Percentiles rank a stretch among this genome's conserved stretches.
phyloP scores from a whole-genome alignment of 257 asterid genomes.

The Fraxinus pennsylvanica region DNA sequence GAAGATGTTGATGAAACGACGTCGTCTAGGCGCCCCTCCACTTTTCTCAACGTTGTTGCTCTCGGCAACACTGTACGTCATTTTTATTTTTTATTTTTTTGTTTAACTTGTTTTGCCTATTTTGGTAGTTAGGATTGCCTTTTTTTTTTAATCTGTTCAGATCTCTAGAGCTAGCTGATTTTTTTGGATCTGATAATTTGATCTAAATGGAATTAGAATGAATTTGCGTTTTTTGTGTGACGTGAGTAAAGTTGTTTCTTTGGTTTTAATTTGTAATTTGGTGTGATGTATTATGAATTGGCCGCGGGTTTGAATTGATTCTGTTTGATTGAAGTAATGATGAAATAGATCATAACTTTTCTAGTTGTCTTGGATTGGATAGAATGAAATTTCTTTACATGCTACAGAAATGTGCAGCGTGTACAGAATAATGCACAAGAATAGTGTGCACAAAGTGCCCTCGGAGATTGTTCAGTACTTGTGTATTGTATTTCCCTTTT shows the following conservation, averaged over 20 bases:
- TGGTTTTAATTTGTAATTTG: background rate
- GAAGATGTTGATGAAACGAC: slow-evolving; percentile 86
- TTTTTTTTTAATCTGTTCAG: background rate
- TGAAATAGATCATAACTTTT: slow-evolving; percentile 24
- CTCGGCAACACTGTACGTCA: slow-evolving; percentile 79
- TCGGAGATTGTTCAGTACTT: background rate
- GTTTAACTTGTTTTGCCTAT: slow-evolving; percentile 16
- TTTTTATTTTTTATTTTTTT: background rate
- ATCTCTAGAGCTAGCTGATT: slow-evolving; percentile 25
- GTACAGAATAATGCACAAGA: slow-evolving; percentile 1
- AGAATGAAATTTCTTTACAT: slow-evolving; percentile 10
- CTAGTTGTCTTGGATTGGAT: slow-evolving; percentile 3
- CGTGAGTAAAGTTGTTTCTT: background rate
- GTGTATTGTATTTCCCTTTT: background rate
- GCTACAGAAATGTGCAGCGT: background rate
- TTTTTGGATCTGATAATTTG: slow-evolving; percentile 34
- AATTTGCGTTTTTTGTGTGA: background rate
- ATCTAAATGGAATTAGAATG: background rate
- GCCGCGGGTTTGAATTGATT: background rate
- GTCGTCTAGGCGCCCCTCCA: slow-evolving; percentile 70
- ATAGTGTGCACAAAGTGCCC: background rate
- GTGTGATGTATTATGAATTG: background rate
- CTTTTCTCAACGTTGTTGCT: slow-evolving; percentile 95
- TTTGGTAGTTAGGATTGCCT: slow-evolving; percentile 20
- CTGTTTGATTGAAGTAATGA: slow-evolving; percentile 3